Evolutionary conservation across 2,329 filamentous ascomycete species (phyloP).

Genomic region (Talaromyces sp.): DNA sequence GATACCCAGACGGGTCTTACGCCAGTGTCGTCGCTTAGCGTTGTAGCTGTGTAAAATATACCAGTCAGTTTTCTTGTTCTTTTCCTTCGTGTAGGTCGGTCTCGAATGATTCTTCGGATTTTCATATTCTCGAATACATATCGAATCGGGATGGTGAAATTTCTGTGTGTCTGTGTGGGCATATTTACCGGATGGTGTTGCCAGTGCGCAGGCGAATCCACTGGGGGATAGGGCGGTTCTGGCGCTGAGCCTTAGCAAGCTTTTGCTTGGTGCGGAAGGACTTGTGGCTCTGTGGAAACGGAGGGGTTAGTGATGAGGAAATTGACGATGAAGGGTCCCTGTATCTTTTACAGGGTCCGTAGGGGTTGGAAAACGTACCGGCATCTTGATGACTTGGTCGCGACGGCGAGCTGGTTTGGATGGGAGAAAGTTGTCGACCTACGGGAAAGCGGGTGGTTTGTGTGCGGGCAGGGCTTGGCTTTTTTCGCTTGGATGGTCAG

Average conservation of each 20-base stretch:
- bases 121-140: background rate
- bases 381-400: slow-evolving; percentile 57
- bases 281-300: slow-evolving; percentile 83
- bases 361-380: slow-evolving; percentile 45
- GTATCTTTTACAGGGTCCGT: background rate
- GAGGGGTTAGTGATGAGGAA: slow-evolving; percentile 14
- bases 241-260: slow-evolving; percentile 99
- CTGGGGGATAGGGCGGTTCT: slow-evolving; percentile 99
- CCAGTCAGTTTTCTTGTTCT: slow-evolving; percentile 7
- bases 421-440: slow-evolving; percentile 41
- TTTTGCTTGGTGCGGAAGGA: slow-evolving; percentile 99
- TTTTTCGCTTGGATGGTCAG: slow-evolving; percentile 43
- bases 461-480: slow-evolving; percentile 46
- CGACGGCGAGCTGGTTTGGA: slow-evolving; percentile 42
- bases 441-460: slow-evolving; percentile 38
- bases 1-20: slow-evolving; percentile 99
- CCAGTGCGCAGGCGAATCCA: slow-evolving; percentile 98
- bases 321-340: background rate
- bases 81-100: background rate
- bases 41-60: slow-evolving; percentile 76
- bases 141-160: background rate
- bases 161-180: background rate
- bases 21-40: slow-evolving; percentile 99
- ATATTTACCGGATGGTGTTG: slow-evolving; percentile 97
- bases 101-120: background rate